phyloP scores from a whole-genome alignment of 306 rosid genomes.

The Fragaria vesca region DNA sequence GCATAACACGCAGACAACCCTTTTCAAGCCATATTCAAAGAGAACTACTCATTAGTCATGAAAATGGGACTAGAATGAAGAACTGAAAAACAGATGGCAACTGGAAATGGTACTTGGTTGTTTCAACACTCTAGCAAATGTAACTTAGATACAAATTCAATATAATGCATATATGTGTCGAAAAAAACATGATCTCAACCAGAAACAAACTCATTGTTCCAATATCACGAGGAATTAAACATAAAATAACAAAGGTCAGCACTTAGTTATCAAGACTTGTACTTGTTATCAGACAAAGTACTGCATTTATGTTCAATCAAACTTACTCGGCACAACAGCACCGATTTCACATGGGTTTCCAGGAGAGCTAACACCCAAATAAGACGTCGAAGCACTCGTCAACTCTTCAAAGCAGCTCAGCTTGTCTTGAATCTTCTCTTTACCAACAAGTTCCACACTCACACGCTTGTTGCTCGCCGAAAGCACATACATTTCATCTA shows the following conservation, averaged over 20 bases:
- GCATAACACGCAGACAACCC: neutral
- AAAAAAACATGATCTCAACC: neutral
- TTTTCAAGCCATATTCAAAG: no score
- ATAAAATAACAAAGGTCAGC: neutral
- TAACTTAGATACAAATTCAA: neutral
- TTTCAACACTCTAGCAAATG: neutral
- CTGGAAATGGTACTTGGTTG: neutral
- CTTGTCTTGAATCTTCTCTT: conserved; percentile 76
- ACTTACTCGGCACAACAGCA: conserved; percentile 66
- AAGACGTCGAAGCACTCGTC: conserved; percentile 60
- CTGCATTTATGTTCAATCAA: neutral
- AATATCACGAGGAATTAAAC: neutral
- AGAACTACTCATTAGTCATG: no score
- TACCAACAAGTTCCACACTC: conserved; percentile 71
- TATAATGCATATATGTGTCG: neutral
- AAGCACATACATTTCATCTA: conserved; percentile 97
- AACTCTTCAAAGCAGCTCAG: conserved; percentile 87
- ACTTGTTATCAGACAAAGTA: neutral
- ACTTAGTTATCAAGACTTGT: no score
- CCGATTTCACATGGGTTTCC: conserved; percentile 53
- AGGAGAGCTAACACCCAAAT: conserved; percentile 72
- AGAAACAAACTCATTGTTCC: no score
- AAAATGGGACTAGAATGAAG: neutral
- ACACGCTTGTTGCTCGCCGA: conserved; percentile 81
- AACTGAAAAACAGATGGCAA: neutral